phyloP scores from a whole-genome alignment of 2,329 filamentous ascomycete genomes.

The Polychaeton citri region DNA sequence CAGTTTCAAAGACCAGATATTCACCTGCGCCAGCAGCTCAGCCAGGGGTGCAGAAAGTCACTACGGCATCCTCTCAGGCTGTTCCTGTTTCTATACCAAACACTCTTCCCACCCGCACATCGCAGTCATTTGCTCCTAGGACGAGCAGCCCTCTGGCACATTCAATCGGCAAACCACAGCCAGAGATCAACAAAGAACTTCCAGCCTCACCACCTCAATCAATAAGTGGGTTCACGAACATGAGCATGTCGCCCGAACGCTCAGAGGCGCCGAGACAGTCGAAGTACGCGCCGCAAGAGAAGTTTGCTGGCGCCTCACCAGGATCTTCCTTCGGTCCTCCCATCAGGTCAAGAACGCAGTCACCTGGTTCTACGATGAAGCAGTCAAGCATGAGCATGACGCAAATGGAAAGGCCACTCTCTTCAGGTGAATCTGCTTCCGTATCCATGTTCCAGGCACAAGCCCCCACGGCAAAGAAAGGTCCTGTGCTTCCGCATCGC shows the following conservation, averaged over 20 bases:
- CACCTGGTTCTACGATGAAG: slow-evolving; percentile 42
- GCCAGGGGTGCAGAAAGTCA: slow-evolving; percentile 21
- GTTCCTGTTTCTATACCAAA: background rate
- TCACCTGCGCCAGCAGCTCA: slow-evolving; percentile 41
- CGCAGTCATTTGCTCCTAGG: slow-evolving; percentile 45
- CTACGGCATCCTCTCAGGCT: slow-evolving; percentile 10
- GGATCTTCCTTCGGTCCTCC: slow-evolving; percentile 24
- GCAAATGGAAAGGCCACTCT: slow-evolving; percentile 40
- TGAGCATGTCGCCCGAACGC: slow-evolving; percentile 10
- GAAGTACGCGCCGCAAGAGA: slow-evolving; percentile 38
- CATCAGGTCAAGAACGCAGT: slow-evolving; percentile 43
- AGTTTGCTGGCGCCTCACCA: slow-evolving; percentile 25
- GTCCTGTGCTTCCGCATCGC: slow-evolving; percentile 20
- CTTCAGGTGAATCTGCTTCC: slow-evolving; percentile 32
- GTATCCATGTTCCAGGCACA: slow-evolving; percentile 19
- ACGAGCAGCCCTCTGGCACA: slow-evolving; percentile 53
- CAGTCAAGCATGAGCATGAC: slow-evolving; percentile 30
- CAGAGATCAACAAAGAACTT: slow-evolving; percentile 8
- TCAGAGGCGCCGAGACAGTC: slow-evolving; percentile 3
- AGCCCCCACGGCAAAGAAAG: slow-evolving; percentile 21
- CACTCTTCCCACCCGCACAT: slow-evolving; percentile 2
- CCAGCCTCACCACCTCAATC: slow-evolving; percentile 23
- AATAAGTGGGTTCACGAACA: slow-evolving; percentile 13
- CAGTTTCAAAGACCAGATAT: slow-evolving; percentile 39
- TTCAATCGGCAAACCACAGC: slow-evolving; percentile 25